Evolutionary conservation across 208 protist genomes (phyloP).

Genomic region (Wallacemonas collosoma): DNA sequence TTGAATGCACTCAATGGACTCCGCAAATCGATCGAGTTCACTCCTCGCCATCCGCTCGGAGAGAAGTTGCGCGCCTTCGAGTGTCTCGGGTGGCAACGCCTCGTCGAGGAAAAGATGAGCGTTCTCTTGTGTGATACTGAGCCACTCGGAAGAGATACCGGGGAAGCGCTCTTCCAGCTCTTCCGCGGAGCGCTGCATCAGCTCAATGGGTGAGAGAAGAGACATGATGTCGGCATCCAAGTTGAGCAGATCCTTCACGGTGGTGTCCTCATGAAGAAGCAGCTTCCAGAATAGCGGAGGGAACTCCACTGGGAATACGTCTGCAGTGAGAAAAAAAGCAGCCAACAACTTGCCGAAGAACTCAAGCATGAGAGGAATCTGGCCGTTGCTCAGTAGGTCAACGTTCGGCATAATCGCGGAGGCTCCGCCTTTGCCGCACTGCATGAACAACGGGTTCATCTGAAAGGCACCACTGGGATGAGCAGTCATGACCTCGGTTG

Average conservation of each 20-base stretch:
- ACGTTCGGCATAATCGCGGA: conserved; percentile 80
- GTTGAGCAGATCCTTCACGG: conserved; percentile 52
- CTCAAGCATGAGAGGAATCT: conserved; percentile 89
- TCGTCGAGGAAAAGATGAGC: conserved; percentile 38
- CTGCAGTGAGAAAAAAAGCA: conserved; percentile 86
- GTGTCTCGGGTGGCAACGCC: conserved; percentile 50
- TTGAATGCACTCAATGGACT: conserved; percentile 73
- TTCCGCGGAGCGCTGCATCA: conserved; percentile 66
- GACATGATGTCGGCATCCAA: conserved; percentile 67
- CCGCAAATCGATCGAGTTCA: conserved; percentile 70
- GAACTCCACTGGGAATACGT: conserved; percentile 92
- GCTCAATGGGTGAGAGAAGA: conserved; percentile 53
- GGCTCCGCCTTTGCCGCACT: conserved; percentile 59
- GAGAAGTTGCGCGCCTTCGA: conserved; percentile 52
- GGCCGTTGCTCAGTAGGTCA: conserved; percentile 42
- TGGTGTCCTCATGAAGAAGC: conserved; percentile 72
- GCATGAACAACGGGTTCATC: conserved; percentile 89
- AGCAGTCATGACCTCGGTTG: conserved; percentile 86
- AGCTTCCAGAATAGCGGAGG: conserved; percentile 94
- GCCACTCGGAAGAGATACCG: conserved; percentile 60
- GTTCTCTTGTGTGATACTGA: conserved; percentile 40
- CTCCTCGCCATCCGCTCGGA: conserved; percentile 57
- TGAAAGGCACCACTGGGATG: conserved; percentile 83
- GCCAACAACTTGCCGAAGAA: conserved; percentile 95
- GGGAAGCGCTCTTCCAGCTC: conserved; percentile 88